A percentile compares a stretch with the other conserved stretches of the same genome.
Evolutionary conservation across 163 green algal genomes (phyloP).

Genomic region (Trebouxiophyceae sp.): DNA sequence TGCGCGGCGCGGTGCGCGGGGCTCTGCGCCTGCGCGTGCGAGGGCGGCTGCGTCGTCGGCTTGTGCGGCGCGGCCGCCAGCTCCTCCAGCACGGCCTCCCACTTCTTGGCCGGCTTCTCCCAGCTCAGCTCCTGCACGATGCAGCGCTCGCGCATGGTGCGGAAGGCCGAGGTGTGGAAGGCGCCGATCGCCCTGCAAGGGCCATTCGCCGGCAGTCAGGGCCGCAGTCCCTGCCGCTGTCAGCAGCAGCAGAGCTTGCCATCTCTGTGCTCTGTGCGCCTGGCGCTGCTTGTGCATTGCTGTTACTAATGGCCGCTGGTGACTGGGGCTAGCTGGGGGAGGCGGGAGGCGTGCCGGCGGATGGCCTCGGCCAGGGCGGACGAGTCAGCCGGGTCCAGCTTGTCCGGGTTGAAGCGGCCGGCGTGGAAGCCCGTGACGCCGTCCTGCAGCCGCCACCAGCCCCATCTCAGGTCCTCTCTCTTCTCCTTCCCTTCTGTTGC

Average conservation of each 20-base stretch:
- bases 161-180: conserved; percentile 65
- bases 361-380: conserved; percentile 62
- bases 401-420: conserved; percentile 76
- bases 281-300: too few species aligned
- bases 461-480: too few species aligned
- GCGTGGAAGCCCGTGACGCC: conserved; percentile 97
- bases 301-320: too few species aligned
- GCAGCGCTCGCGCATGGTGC: conserved; percentile 77
- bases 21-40: too few species aligned
- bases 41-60: neutral
- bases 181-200: conserved; percentile 31
- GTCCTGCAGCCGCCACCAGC: too few species aligned
- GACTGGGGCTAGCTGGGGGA: too few species aligned
- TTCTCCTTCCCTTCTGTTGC: too few species aligned
- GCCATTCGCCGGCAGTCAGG: too few species aligned
- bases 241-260: too few species aligned
- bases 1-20: neutral
- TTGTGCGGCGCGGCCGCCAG: neutral
- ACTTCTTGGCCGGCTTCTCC: conserved; percentile 85
- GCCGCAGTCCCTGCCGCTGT: too few species aligned
- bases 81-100: conserved; percentile 76
- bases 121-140: conserved; percentile 86
- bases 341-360: conserved; percentile 8
- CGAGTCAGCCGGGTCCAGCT: conserved; percentile 59
- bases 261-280: too few species aligned